Base-by-base conservation (phyloP, 2,329 filamentous ascomycete genomes). In the Colletotrichum sp. region DNA sequence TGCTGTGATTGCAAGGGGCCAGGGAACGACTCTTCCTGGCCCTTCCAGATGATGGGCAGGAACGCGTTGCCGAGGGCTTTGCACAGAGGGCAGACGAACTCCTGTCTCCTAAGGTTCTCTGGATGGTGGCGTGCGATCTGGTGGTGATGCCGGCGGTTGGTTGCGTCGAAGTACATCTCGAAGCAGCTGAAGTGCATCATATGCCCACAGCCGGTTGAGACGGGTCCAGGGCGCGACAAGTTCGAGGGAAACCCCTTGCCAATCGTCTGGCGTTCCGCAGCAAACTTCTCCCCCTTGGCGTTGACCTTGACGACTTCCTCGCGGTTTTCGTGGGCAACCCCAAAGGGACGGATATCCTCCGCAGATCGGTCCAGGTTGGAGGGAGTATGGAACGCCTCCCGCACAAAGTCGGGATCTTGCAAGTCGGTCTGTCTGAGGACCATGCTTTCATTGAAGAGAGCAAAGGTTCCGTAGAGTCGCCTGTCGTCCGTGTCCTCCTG, bases 101-200 rank as follows among this genome's bases (percentile, higher is more conserved):
- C 97, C 76, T 97, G 94, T 57, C 90, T 87, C 24, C 90, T 87
- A 3, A 95, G 89, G 69, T 93, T 90, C 81, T 99, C 97, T 0
- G 97, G 97, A 78, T 98, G 97, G 78, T 98, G 95, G 16, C 97
- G 91, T 9, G 97, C 96, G 82, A 99, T 98, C 82, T 99, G 97
- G 79, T 97, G 95, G 24, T 90, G 91, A 81, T 99, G 97, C 51
- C 97, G 91, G 74, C 96, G 90, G 67, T 93, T 89, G 1, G 95
- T 98, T 6, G 96, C 95, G 59, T 94, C 91, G 76, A 95, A 93
- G 80, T 98, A 99, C 54, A 94, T 91, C 79, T 98, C 95, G 81
- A 99, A 99, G 84, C 97, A 99, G 77, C 91, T 92, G 82, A 94
- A 98, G 82, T 99, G 97, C 97, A 99, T 99, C 80, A 99, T 97